Base-by-base conservation (phyloP, 23 red algal genomes). In the Gracilariopsis chorda region DNA sequence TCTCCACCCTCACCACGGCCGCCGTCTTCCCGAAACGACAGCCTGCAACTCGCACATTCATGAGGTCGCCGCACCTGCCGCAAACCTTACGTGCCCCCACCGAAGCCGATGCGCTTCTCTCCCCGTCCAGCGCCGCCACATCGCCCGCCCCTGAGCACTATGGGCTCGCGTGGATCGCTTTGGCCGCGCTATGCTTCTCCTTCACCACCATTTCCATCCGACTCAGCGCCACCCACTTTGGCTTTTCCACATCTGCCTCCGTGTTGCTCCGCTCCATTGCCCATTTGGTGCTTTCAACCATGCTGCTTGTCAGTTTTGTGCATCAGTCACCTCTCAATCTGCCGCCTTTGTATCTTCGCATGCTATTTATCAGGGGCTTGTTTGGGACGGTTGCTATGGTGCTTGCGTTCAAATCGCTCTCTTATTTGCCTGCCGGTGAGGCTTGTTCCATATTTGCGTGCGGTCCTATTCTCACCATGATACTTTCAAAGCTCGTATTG, bases 391-490 rank as follows among this genome's bases (percentile, higher is more conserved):
- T 78, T 16, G 85, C 43, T 7, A 36, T 89, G 1, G 21, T 65
- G 19, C 28, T 58, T 28, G 13, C 64, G 28, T 89, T 59, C 85
- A 56, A 52, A 23, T 67, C 85, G 8, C 69, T 89, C 10, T 19
- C 39, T 9, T 44, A 56, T 10, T 2, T 89, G 28, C 85, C 85
- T 42, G 85, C 69, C 29, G 85, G 85, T 39, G 85, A 89, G 24
- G 85, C 58, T 1, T 37, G 34, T 57, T 47, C 85, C 9, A 17
- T 89, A 11, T 78, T 89, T 17, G 65, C 69, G 29, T 48, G 40
- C n/a, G 58, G 30, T 9, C 85, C 85, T 39, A 51, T 89, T 12
- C 19, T 78, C 39, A 89, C 85, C 1, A 55, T 89, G 65, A 27
- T 89, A 9, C 36, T 89, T 28, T 76, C 85, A 47, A 73, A 73